These are phyloP conservation scores for Tuber brumale DNA, from an alignment of 495 filamentous ascomycete genomes.

Conservation along the genomic window DNA sequence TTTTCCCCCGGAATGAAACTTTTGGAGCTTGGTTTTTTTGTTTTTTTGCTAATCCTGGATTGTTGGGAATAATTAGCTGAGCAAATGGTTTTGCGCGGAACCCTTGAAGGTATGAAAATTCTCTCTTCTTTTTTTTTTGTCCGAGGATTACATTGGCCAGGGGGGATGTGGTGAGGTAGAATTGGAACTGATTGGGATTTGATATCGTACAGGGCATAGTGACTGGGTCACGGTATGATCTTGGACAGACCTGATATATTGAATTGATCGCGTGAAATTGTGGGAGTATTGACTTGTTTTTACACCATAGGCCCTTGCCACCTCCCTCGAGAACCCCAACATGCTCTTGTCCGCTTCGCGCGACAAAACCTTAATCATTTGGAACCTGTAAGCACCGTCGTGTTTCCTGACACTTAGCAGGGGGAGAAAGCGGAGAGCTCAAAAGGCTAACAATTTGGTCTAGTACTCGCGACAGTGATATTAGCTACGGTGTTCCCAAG, in stretches of 20 bases:
- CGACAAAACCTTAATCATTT: conserved; percentile 99
- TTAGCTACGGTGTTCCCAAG: conserved; percentile 96
- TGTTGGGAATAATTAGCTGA: conserved; percentile 32
- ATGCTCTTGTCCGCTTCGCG: conserved; percentile 97
- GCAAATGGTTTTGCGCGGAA: conserved; percentile 42
- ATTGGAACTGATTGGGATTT: conserved; percentile 28
- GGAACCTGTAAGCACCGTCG: conserved; percentile 64
- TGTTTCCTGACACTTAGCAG: neutral
- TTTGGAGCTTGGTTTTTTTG: neutral
- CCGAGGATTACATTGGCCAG: conserved; percentile 2
- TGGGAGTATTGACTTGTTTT: conserved; percentile 4
- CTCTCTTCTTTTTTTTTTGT: neutral
- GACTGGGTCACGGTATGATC: conserved; percentile 59
- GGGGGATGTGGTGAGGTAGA: conserved; percentile 9
- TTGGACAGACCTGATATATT: conserved; percentile 6
- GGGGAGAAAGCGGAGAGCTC: neutral
- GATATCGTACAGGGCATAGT: conserved; percentile 44
- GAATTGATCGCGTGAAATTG: neutral
- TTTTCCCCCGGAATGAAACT: neutral
- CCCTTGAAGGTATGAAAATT: conserved; percentile 41
- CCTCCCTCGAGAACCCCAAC: conserved; percentile 99
- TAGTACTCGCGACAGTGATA: conserved; percentile 77
- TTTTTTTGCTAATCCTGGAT: conserved; percentile 27
- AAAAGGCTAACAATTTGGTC: conserved; percentile 28
- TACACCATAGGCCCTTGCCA: conserved; percentile 62